Evolutionary conservation across 345 rosid species (phyloP), one percentile per base, ranked within the genome.

Genomic region (Acer campestre): DNA sequence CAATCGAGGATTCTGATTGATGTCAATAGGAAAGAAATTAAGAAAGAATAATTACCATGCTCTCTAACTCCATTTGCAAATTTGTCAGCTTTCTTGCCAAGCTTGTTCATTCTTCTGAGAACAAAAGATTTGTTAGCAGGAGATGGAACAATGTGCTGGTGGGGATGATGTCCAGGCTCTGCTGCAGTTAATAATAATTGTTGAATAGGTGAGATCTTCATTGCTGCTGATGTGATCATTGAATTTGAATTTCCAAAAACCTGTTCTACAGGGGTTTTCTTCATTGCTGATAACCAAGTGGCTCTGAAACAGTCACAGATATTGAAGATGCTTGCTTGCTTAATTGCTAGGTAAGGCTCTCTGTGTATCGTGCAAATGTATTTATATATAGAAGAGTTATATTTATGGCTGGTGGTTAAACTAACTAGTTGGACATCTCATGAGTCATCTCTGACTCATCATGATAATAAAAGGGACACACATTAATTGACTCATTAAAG

Each of bases 101-200:
- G 64, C 64, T 61, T 61, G 64, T 20, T 61, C 64, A 59, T n/a
- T 18, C 63, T 59, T 59, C 25, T 59, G 63, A 51, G 56, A 51
- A 51, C 56, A 51, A 51, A 51, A 14, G 16, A 51, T 16, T 51
- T 51, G 16, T 51, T 51, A 3, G 56, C 56, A 51, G 55, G 55
- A 12, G 56, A 51, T 51, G 56, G 56, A 13, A 51, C 56, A 51
- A 51, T 51, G 56, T 51, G 56, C 63, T 18, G 25, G 27, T 59
- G 63, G 9, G 4, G 10, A 4, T 14, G 56, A 14, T 51, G 56
- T 14, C 7, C 18, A 14, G 7, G 56, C 18, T 51, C 56, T 51
- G 56, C 18, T 14, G 56, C 18, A 4, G 56, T 51, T 16, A 51
- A 51, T 16, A 51, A 51, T 4, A 49, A 49, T 49, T 49, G 55